These are phyloP conservation scores for Austropuccinia psidii DNA, from an alignment of 1,284 basidiomycete genomes.

Conservation along the genomic window DNA sequence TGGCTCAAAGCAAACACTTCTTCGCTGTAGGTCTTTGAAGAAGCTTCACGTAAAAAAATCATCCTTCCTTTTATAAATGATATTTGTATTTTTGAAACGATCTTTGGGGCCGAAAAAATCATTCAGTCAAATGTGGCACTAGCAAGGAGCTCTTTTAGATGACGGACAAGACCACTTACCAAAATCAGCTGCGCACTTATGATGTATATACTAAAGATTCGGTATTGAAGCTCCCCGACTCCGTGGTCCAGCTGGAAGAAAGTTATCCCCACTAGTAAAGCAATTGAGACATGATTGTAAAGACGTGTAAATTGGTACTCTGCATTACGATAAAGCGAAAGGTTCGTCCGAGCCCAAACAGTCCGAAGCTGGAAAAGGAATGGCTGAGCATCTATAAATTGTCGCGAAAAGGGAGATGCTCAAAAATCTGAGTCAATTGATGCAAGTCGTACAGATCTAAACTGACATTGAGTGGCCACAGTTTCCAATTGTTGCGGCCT, in stretches of 20 bases:
- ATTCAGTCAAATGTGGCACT: slow-evolving; percentile 22
- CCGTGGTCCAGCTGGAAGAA: slow-evolving; percentile 69
- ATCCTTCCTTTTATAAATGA: slow-evolving; percentile 72
- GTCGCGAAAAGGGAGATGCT: too few species aligned
- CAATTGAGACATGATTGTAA: slow-evolving; percentile 57
- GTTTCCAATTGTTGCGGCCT: too few species aligned
- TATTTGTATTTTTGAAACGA: slow-evolving; percentile 74
- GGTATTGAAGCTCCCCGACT: slow-evolving; percentile 68
- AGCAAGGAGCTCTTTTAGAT: too few species aligned
- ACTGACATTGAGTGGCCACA: too few species aligned
- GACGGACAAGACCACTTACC: slow-evolving; percentile 61
- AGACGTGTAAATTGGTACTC: slow-evolving; percentile 73
- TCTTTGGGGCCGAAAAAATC: slow-evolving; percentile 51
- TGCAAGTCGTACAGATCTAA: too few species aligned
- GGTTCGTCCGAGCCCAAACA: slow-evolving; percentile 65
- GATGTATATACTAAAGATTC: slow-evolving; percentile 61
- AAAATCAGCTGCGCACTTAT: slow-evolving; percentile 62
- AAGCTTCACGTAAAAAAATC: slow-evolving; percentile 60
- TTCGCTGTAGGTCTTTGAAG: slow-evolving; percentile 62
- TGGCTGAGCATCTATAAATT: slow-evolving; percentile 55
- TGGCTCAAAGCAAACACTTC: slow-evolving; percentile 76
- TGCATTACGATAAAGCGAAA: slow-evolving; percentile 70
- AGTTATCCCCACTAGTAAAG: slow-evolving; percentile 69
- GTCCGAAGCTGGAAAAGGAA: slow-evolving; percentile 69
- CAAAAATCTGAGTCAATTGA: too few species aligned